phyloP scores from a whole-genome alignment of 371 early-diverging fungal genomes.

The Mortierella sp. region DNA sequence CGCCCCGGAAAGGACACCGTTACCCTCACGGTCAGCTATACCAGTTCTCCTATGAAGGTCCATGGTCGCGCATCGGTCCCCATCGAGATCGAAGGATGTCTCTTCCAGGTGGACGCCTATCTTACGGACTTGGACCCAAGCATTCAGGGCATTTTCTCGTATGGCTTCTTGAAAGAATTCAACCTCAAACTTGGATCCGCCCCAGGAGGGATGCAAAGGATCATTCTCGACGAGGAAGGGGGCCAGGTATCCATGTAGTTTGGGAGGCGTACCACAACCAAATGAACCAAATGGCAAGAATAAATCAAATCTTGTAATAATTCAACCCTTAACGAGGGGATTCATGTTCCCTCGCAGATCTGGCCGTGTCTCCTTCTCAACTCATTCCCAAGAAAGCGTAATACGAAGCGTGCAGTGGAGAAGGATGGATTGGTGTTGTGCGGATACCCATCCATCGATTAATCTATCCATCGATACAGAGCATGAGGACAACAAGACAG shows the following conservation, averaged over 20 bases:
- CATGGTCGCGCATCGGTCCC: background rate
- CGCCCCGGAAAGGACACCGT: constrained; percentile 2
- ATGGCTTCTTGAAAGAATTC: background rate
- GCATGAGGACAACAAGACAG: background rate
- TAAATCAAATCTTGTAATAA: too few relatives aligned
- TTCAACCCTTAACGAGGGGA: too few relatives aligned
- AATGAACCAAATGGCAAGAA: background rate
- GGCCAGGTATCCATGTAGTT: too few relatives aligned
- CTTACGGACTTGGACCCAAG: background rate
- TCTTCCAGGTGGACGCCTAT: constrained; percentile 1
- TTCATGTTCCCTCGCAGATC: too few relatives aligned
- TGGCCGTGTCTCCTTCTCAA: constrained; percentile 39
- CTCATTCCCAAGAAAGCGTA: constrained; percentile 50
- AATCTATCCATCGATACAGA: constrained; percentile 5
- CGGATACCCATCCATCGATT: constrained; percentile 27
- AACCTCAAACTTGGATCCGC: too few relatives aligned
- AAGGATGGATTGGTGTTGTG: background rate
- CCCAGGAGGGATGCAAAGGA: too few relatives aligned
- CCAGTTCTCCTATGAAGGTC: background rate
- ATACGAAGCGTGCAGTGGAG: background rate
- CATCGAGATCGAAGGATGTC: background rate
- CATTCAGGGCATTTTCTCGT: constrained; percentile 1
- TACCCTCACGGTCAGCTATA: background rate
- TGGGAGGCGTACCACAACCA: background rate
- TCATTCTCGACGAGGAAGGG: too few relatives aligned